Percentiles rank a stretch among this genome's conserved stretches.
Evolutionary conservation across 768 basidiomycete species (phyloP).

Genomic region (Hortiboletus flavorubellus): DNA sequence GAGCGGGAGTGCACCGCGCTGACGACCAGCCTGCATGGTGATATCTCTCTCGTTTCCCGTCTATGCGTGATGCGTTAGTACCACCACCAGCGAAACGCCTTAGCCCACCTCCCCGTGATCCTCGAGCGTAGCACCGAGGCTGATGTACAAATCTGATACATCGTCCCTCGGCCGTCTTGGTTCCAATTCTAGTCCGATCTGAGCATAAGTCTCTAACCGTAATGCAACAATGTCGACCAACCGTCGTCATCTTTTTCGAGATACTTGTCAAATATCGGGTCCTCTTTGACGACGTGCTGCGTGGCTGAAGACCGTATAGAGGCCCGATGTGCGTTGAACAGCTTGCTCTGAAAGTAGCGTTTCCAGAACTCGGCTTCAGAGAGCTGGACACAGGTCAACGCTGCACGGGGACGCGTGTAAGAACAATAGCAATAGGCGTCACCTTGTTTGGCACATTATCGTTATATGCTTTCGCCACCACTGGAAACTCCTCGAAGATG

Average conservation of each 20-base stretch:
- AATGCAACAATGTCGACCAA: conserved; percentile 32
- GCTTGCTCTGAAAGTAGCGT: conserved; percentile 92
- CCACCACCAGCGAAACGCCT: background rate
- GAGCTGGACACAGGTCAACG: conserved; percentile 48
- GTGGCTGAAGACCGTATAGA: conserved; percentile 84
- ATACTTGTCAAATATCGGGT: conserved; percentile 93
- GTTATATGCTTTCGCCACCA: conserved; percentile 86
- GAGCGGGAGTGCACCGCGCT: conserved; percentile 82
- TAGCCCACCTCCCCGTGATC: conserved; percentile 80
- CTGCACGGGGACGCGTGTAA: background rate
- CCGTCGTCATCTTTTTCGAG: conserved; percentile 96
- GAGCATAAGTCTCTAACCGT: background rate
- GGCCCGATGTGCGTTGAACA: conserved; percentile 94
- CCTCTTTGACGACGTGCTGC: conserved; percentile 83
- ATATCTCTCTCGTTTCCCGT: conserved; percentile 86
- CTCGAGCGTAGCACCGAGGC: conserved; percentile 82
- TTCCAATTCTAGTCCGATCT: conserved; percentile 55
- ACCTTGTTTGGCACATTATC: conserved; percentile 92
- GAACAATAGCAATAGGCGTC: conserved; percentile 46
- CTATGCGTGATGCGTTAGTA: conserved; percentile 36
- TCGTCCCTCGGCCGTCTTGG: conserved; percentile 68
- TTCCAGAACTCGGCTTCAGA: conserved; percentile 94
- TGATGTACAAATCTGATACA: conserved; percentile 72
- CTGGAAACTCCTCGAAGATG: conserved; percentile 97
- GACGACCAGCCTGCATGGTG: conserved; percentile 94